Percentiles rank a stretch among this genome's conserved stretches.
Evolutionary conservation across 768 basidiomycete genomes (phyloP).

Genomic region (Candolleomyces efflorescens): DNA sequence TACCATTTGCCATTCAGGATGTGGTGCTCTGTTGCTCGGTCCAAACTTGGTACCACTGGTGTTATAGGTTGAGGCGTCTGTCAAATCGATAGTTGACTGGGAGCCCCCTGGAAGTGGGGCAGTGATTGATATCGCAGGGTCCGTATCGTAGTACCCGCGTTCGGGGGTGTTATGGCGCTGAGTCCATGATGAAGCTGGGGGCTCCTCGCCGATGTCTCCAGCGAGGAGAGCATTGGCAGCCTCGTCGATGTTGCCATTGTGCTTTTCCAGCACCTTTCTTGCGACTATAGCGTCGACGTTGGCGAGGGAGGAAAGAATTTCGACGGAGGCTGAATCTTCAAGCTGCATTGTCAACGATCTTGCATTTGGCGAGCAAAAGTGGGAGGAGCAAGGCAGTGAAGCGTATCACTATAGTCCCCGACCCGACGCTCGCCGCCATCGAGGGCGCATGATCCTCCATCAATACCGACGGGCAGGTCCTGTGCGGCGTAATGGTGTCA

Average conservation of each 20-base stretch:
- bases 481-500: too few relatives aligned
- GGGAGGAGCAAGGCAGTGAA: not conserved
- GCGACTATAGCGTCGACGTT: constrained; percentile 41
- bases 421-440: not conserved
- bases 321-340: not conserved
- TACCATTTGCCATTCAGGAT: constrained; percentile 68
- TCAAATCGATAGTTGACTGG: constrained; percentile 11
- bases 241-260: constrained; percentile 53
- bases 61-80: constrained; percentile 25
- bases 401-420: not conserved
- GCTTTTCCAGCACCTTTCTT: constrained; percentile 54
- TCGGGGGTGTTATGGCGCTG: constrained; percentile 25
- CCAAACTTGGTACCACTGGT: constrained; percentile 43
- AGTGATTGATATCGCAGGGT: not conserved
- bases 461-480: too few relatives aligned
- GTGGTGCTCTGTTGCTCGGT: constrained; percentile 56
- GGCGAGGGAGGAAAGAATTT: constrained; percentile 15
- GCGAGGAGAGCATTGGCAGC: constrained; percentile 51
- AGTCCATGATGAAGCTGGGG: constrained; percentile 11
- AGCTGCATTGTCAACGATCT: constrained; percentile 2
- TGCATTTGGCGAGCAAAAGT: not conserved
- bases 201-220: constrained; percentile 43
- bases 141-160: constrained; percentile 14
- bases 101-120: not conserved
- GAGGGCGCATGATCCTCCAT: too few relatives aligned